Conservation (phyloP, 352 stramenopile genomes). For the Phytopythium ostracodes region DNA sequence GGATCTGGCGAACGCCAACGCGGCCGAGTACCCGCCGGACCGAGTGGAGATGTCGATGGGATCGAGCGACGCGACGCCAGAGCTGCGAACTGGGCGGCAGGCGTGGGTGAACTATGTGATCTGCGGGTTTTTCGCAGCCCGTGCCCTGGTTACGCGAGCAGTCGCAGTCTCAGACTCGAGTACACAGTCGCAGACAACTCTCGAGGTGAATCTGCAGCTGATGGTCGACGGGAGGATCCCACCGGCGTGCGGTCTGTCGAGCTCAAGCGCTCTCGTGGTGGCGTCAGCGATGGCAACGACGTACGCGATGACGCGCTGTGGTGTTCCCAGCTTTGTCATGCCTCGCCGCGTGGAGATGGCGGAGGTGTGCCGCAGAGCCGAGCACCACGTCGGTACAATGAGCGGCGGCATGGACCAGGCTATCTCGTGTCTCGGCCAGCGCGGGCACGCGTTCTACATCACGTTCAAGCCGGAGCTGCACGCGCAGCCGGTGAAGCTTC, state of each 20-base stretch:
- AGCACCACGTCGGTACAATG: slow-evolving; percentile 71
- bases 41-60: slow-evolving; percentile 6
- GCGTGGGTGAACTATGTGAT: slow-evolving; percentile 37
- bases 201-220: slow-evolving; percentile 24
- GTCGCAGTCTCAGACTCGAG: slow-evolving; percentile 9
- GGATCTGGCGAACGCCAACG: slow-evolving; percentile 20
- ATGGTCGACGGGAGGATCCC: slow-evolving; percentile 70
- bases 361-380: slow-evolving; percentile 43
- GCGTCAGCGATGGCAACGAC: slow-evolving; percentile 44
- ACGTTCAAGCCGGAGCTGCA: slow-evolving; percentile 40
- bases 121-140: slow-evolving; percentile 27
- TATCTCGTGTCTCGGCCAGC: slow-evolving; percentile 47
- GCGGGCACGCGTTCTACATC: slow-evolving; percentile 51
- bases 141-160: slow-evolving; percentile 3
- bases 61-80: slow-evolving; percentile 1
- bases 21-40: neutral
- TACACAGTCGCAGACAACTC: neutral
- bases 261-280: slow-evolving; percentile 79
- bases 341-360: slow-evolving; percentile 40
- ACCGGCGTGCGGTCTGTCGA: slow-evolving; percentile 65
- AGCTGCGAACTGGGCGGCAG: slow-evolving; percentile 8
- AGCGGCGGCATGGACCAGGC: slow-evolving; percentile 86
- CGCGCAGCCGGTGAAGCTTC: slow-evolving; percentile 24
- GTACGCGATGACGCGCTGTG: slow-evolving; percentile 12
- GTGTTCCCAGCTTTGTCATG: slow-evolving; percentile 3